These are phyloP conservation scores for Fraxinus cuspidata DNA, from an alignment of 257 asterid genomes.

Conservation along the genomic window DNA sequence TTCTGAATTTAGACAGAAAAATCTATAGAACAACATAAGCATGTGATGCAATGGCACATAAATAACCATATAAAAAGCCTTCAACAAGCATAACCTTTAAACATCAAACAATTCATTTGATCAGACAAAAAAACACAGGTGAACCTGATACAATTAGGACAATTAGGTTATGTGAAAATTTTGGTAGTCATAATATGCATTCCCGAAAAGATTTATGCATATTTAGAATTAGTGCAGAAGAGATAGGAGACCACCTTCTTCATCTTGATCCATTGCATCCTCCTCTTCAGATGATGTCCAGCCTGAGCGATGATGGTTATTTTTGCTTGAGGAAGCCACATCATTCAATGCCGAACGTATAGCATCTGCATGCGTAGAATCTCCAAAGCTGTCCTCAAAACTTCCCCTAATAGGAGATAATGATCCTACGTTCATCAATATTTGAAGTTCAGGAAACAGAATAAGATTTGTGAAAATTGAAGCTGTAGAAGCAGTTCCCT, in stretches of 20 bases:
- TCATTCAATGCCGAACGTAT: constrained; percentile 75
- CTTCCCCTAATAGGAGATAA: constrained; percentile 56
- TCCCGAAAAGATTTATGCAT: not conserved
- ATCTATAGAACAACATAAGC: not conserved
- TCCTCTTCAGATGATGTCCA: constrained; percentile 94
- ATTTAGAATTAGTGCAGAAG: constrained; percentile 13
- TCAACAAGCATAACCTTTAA: not conserved
- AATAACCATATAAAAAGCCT: not conserved
- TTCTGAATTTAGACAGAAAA: not conserved
- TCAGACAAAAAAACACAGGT: not conserved
- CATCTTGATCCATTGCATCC: constrained; percentile 78
- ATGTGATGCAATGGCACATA: not conserved
- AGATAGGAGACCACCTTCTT: constrained; percentile 50
- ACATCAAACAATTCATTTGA: not conserved
- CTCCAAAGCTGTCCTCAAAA: constrained; percentile 51
- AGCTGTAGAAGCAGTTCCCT: not conserved
- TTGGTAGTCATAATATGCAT: not conserved
- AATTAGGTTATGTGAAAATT: not conserved
- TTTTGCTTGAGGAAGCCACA: constrained; percentile 78
- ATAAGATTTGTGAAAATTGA: not conserved
- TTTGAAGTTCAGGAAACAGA: constrained; percentile 2
- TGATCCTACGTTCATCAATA: constrained; percentile 46
- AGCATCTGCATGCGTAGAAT: constrained; percentile 72
- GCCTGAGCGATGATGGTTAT: constrained; percentile 53
- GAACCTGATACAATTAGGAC: not conserved